Percentiles rank a stretch among this genome's conserved stretches.
phyloP scores from a whole-genome alignment of 176 grass and related monocot species.

The Areca catechu region DNA sequence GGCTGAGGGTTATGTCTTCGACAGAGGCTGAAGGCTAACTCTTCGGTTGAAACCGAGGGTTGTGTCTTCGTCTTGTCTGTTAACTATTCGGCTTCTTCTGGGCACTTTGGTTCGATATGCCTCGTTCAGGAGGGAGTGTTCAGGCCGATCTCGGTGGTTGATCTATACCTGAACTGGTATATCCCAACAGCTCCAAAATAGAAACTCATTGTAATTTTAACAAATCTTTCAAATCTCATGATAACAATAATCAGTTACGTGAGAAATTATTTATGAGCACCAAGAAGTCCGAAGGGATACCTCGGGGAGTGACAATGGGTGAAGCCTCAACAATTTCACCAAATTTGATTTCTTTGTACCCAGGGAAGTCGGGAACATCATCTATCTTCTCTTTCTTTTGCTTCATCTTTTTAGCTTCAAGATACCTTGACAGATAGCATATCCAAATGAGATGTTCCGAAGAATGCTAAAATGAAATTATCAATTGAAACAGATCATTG shows the following conservation, averaged over 20 bases:
- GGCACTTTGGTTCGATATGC: too few relatives aligned
- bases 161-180: too few relatives aligned
- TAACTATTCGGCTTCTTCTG: too few relatives aligned
- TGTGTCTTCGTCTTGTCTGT: too few relatives aligned
- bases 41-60: too few relatives aligned
- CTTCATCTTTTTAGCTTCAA: slow-evolving; percentile 91
- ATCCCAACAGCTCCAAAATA: slow-evolving; percentile 35
- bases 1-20: too few relatives aligned
- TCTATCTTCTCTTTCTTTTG: slow-evolving; percentile 38
- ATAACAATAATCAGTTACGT: slow-evolving; percentile 4
- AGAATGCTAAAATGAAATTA: too few relatives aligned
- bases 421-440: slow-evolving; percentile 37
- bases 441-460: background rate
- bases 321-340: slow-evolving; percentile 80
- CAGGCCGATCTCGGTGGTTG: too few relatives aligned
- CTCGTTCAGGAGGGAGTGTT: too few relatives aligned
- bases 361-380: slow-evolving; percentile 48
- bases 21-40: too few relatives aligned
- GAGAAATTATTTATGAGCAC: background rate
- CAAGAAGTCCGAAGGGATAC: slow-evolving; percentile 22
- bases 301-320: slow-evolving; percentile 73
- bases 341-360: slow-evolving; percentile 71
- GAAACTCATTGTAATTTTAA: background rate
- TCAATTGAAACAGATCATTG: too few relatives aligned
- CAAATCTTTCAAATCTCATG: slow-evolving; percentile 10